Conservation (phyloP, 2,329 filamentous ascomycete species). For the Aphanocladium album region DNA sequence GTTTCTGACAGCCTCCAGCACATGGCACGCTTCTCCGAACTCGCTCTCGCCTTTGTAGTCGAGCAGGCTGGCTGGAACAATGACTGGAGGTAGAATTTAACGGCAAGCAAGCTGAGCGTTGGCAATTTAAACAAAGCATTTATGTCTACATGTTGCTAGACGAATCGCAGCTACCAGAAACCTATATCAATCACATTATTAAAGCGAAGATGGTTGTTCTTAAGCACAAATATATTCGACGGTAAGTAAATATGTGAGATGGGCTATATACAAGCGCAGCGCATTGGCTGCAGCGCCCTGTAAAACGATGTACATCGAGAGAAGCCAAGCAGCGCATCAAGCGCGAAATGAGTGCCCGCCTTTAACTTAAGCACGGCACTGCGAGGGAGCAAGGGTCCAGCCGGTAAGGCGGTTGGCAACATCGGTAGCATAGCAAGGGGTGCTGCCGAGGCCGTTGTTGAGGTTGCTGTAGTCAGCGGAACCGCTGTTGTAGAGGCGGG, state of each 20-base stretch:
- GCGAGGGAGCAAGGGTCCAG: conserved; percentile 5
- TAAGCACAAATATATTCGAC: background rate
- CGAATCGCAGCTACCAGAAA: no score
- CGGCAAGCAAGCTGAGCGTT: no score
- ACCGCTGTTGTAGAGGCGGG: conserved; percentile 8
- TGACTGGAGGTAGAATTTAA: conserved; percentile 27
- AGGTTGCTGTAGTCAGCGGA: conserved; percentile 8
- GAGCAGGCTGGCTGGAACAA: conserved; percentile 38
- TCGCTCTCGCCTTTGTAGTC: conserved; percentile 34
- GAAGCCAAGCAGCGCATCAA: background rate
- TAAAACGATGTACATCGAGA: background rate
- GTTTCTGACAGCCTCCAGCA: conserved; percentile 24
- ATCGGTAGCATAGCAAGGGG: conserved; percentile 7
- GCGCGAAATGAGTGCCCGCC: background rate
- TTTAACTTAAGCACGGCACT: background rate
- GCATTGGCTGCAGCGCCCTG: background rate
- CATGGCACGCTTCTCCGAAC: conserved; percentile 36
- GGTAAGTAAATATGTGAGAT: background rate
- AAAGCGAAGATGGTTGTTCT: no score
- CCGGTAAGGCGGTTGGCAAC: conserved; percentile 9
- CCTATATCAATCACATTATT: no score
- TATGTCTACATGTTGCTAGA: no score
- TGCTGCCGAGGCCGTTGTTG: conserved; percentile 3
- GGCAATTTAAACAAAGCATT: no score
- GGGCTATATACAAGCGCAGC: background rate